Evolutionary conservation across 805 yeast species (phyloP).

Genomic region (Starmerella sirachaensis): DNA sequence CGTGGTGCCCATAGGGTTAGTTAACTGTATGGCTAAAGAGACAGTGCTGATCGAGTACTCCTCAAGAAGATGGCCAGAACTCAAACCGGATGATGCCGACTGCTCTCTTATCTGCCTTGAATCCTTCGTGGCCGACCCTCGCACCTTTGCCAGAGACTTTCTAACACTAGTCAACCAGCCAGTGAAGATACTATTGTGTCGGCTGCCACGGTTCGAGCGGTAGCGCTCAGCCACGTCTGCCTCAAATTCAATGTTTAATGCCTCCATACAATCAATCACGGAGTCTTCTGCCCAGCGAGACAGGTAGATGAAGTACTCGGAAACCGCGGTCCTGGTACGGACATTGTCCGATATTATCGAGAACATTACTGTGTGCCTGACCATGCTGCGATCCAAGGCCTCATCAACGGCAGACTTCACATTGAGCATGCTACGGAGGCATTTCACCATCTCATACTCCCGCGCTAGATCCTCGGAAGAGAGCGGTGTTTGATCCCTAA

Average conservation of each 20-base stretch:
- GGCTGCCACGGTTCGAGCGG: conserved; percentile 8
- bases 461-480: conserved; percentile 44
- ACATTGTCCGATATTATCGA: conserved; percentile 66
- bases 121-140: conserved; percentile 89
- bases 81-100: conserved; percentile 21
- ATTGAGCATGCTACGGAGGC: conserved; percentile 63
- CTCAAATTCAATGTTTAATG: conserved; percentile 3
- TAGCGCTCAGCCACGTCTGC: not conserved
- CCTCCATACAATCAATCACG: conserved; percentile 42
- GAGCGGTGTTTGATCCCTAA: conserved; percentile 16
- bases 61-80: conserved; percentile 45
- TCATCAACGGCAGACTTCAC: conserved; percentile 50
- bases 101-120: conserved; percentile 54
- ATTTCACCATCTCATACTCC: conserved; percentile 65
- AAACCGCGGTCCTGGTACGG: conserved; percentile 63
- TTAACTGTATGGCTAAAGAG: conserved; percentile 55
- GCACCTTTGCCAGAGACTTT: conserved; percentile 62
- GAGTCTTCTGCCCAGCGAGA: conserved; percentile 42
- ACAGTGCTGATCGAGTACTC: conserved; percentile 65
- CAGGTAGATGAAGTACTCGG: conserved; percentile 57
- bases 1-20: conserved; percentile 23
- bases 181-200: conserved; percentile 39
- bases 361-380: conserved; percentile 52
- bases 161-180: conserved; percentile 61
- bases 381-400: conserved; percentile 33